phyloP scores from a whole-genome alignment of 495 filamentous ascomycete genomes.

The Chaetomidium leptoderma region DNA sequence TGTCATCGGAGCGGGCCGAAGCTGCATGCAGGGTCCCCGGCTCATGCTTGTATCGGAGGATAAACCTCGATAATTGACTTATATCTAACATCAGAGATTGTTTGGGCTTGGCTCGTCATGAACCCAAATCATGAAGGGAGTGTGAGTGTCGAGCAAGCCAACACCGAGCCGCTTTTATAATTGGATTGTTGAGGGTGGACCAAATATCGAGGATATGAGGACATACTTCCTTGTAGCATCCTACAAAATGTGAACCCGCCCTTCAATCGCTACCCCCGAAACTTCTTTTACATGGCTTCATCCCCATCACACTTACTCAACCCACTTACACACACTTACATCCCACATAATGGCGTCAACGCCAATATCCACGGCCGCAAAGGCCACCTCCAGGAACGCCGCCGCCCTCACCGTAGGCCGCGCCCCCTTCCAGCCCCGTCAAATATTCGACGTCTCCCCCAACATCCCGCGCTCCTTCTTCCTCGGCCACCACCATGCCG shows the following conservation, averaged over 20 bases:
- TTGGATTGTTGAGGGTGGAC: no score
- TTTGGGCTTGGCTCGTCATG: no score
- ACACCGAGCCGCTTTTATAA: no score
- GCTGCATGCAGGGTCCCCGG: background rate
- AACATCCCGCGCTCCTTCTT: slow-evolving; percentile 87
- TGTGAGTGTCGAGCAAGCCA: no score
- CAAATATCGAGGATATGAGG: no score
- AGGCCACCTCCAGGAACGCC: slow-evolving; percentile 19
- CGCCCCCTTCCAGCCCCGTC: slow-evolving; percentile 65
- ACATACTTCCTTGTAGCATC: no score
- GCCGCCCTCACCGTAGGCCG: slow-evolving; percentile 19
- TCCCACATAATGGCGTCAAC: slow-evolving; percentile 14
- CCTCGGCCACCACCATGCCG: slow-evolving; percentile 88
- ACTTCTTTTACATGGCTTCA: background rate
- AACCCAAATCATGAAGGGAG: no score
- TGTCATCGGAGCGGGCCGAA: background rate
- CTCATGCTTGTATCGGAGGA: background rate
- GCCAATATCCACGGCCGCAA: slow-evolving; percentile 10
- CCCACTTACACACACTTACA: background rate
- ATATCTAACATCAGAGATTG: no score
- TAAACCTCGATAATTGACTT: background rate
- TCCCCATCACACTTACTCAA: no score
- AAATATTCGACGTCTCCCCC: slow-evolving; percentile 55
- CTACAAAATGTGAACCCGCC: slow-evolving; percentile 3
- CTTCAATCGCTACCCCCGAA: no score